A percentile compares a stretch with the other conserved stretches of the same genome.
Evolutionary conservation across 202 grass and related monocot species (phyloP).

Genomic region (Cymbopogon flexuosus): DNA sequence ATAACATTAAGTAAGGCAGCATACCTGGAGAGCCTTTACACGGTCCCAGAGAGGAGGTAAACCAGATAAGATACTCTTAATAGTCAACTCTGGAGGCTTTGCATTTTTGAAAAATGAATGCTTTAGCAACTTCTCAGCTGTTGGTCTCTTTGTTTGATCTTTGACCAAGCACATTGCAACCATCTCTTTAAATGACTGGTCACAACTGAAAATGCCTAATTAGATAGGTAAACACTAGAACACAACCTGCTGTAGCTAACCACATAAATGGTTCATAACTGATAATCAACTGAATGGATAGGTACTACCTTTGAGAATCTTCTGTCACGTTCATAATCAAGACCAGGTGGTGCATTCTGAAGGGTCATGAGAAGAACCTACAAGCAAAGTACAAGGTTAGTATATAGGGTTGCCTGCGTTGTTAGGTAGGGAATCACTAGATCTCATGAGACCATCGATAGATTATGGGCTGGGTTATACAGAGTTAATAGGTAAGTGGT

Average conservation of each 20-base stretch:
- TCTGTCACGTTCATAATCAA: slow-evolving; percentile 97
- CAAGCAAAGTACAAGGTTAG: slow-evolving; percentile 20
- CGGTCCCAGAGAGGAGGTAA: slow-evolving; percentile 90
- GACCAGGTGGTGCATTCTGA: slow-evolving; percentile 96
- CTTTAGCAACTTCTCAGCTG: slow-evolving; percentile 86
- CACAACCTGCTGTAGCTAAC: neutral
- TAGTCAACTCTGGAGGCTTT: slow-evolving; percentile 73
- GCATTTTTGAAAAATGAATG: slow-evolving; percentile 97
- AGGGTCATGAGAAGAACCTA: slow-evolving; percentile 99
- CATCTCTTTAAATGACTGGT: slow-evolving; percentile 99
- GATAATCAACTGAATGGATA: slow-evolving; percentile 53
- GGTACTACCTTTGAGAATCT: slow-evolving; percentile 93
- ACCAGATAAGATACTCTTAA: slow-evolving; percentile 80
- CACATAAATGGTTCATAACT: slow-evolving; percentile 16
- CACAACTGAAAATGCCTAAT: slow-evolving; percentile 68
- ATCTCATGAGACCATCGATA: neutral
- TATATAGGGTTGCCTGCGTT: neutral
- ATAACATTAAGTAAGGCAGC: slow-evolving; percentile 8
- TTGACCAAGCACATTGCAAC: slow-evolving; percentile 98
- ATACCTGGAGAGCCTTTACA: slow-evolving; percentile 96
- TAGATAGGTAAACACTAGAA: slow-evolving; percentile 46
- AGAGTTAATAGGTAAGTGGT: neutral
- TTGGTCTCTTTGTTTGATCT: slow-evolving; percentile 99
- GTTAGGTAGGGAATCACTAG: neutral
- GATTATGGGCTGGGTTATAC: neutral